phyloP scores from a whole-genome alignment of 371 early-diverging fungal genomes.

The Syncephalastrum monosporum region DNA sequence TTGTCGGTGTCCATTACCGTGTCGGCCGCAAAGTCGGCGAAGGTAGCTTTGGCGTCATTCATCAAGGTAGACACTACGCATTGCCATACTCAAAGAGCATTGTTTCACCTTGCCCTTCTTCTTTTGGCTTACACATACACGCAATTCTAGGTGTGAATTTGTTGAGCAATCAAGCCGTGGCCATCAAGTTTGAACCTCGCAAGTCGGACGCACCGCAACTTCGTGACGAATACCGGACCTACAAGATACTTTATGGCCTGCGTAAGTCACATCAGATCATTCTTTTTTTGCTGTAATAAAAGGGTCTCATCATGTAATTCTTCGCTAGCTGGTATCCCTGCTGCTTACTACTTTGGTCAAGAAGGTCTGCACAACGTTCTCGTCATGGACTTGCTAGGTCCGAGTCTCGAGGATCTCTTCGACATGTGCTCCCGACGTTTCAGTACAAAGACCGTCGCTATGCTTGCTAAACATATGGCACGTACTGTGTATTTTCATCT shows the following conservation, averaged over 20 bases:
- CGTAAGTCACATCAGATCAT: slow-evolving; percentile 37
- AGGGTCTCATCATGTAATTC: background rate
- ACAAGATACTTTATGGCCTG: slow-evolving; percentile 79
- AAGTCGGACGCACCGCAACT: slow-evolving; percentile 93
- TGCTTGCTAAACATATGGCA: slow-evolving; percentile 95
- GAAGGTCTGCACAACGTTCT: slow-evolving; percentile 91
- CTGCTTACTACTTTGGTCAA: slow-evolving; percentile 89
- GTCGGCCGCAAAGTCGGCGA: slow-evolving; percentile 95
- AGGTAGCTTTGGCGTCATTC: slow-evolving; percentile 95
- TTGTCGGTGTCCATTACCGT: slow-evolving; percentile 91
- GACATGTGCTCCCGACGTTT: slow-evolving; percentile 90
- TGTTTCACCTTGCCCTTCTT: background rate
- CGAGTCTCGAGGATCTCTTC: slow-evolving; percentile 93
- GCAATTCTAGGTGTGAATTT: slow-evolving; percentile 58
- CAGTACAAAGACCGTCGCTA: slow-evolving; percentile 89
- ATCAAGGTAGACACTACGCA: slow-evolving; percentile 72
- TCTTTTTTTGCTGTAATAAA: slow-evolving; percentile 10
- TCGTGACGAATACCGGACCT: slow-evolving; percentile 88
- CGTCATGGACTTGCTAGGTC: slow-evolving; percentile 96
- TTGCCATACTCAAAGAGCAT: background rate
- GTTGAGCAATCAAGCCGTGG: slow-evolving; percentile 79
- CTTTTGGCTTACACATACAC: background rate
- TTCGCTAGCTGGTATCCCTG: slow-evolving; percentile 73
- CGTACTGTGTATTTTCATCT: background rate
- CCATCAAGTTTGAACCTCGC: slow-evolving; percentile 92